These are phyloP conservation scores for Collariella sp. DNA, from an alignment of 495 filamentous ascomycete genomes.

Conservation along the genomic window DNA sequence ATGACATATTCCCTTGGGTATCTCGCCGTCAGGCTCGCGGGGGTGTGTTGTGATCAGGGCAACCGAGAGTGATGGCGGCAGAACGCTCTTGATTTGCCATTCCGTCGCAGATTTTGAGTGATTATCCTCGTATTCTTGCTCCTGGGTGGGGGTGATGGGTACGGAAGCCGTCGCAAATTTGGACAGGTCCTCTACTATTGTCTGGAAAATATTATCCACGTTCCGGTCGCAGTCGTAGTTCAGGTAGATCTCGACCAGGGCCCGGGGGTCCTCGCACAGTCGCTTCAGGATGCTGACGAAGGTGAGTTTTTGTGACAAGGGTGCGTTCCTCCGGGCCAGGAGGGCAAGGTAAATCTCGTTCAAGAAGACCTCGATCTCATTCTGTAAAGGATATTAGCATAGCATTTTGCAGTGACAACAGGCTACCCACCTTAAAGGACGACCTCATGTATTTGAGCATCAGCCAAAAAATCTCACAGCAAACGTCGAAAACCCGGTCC, in stretches of 20 bases:
- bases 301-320: slow-evolving; percentile 82
- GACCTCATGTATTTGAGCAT: slow-evolving; percentile 91
- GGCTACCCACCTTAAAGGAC: slow-evolving; percentile 66
- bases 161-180: slow-evolving; percentile 69
- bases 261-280: slow-evolving; percentile 74
- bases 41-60: slow-evolving; percentile 54
- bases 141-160: slow-evolving; percentile 61
- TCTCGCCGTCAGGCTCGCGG: slow-evolving; percentile 55
- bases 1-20: slow-evolving; percentile 79
- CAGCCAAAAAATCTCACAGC: slow-evolving; percentile 95
- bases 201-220: slow-evolving; percentile 95
- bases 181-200: slow-evolving; percentile 85
- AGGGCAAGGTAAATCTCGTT: slow-evolving; percentile 97
- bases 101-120: slow-evolving; percentile 57
- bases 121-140: slow-evolving; percentile 76
- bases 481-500: slow-evolving; percentile 84
- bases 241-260: slow-evolving; percentile 90
- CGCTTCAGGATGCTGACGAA: slow-evolving; percentile 80
- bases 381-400: slow-evolving; percentile 39
- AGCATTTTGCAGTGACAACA: too few species aligned
- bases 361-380: slow-evolving; percentile 95
- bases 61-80: slow-evolving; percentile 78
- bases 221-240: slow-evolving; percentile 97
- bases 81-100: slow-evolving; percentile 73
- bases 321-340: slow-evolving; percentile 76